Base-by-base conservation (phyloP, 2,329 filamentous ascomycete species). In the Furcasterigmium sp. region DNA sequence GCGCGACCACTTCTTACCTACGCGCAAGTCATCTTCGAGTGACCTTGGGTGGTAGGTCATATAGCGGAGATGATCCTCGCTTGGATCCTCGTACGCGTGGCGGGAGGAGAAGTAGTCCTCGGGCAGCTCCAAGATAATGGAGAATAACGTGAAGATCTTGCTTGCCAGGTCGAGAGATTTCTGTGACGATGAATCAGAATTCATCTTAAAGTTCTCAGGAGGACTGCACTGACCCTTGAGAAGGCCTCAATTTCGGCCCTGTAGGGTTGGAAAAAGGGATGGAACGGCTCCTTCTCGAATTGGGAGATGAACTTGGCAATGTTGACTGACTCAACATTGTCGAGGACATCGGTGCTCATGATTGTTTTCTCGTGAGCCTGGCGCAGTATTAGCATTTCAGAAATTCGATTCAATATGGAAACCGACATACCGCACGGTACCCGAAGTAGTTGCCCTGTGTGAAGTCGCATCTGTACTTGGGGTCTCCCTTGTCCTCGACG, bases 1-100 rank as follows among this genome's bases (percentile, higher is more conserved):
- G 7, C 56, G 49, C 1, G 53, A 52, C 55, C 54, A 59, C 2
- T 46, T 56, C 28, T 56, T 52, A 15, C 50, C 42, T 9, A 54
- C 51, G 20, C 39, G 46, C 15, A 43, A 45, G 54, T 68, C 71
- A 19, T 70, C 64, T 5, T 65, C 64, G 13, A 60, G 51, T 0
- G 61, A 59, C 7, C 73, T 65, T 0, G 67, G 61, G 23, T 68
- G 64, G 50, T 78, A 78, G 38, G 69, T 64, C 75, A 78, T 78
- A 56, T 76, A 78, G 8, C 76, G 70, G 11, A 78, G 63, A 48
- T 78, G 75, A 45, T 75, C 70, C 39, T 79, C 75, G 35, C 71
- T 70, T 14, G 69, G 62, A 25, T 68, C 60, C 3, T 73, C 63
- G 47, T 78, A 81, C 5, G 60, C 61, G 51, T 80, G 77, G 37